Evolutionary conservation across 768 basidiomycete species (phyloP), one percentile per base, ranked within the genome.

Genomic region (Exsudoporus frostii): DNA sequence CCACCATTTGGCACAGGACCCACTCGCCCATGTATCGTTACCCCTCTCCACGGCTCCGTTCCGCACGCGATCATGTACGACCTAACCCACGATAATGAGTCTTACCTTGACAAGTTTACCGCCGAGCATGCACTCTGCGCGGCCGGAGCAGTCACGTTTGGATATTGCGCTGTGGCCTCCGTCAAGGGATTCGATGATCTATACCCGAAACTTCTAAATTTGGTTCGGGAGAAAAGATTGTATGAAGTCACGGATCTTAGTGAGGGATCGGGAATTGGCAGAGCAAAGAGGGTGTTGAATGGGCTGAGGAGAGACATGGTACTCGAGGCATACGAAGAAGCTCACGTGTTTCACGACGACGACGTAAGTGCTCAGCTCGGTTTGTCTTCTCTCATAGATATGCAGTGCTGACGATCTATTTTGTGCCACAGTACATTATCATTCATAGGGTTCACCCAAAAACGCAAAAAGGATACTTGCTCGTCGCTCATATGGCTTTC

Each of bases 131-230:
- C 93, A 0, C 81, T 99, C n/a, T 87, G 92, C 8, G 93, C 92
- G 0, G 97, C 91, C 3, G 92, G 92, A 20, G 76, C 98, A n/a
- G 88, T 90, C 17, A 83, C 95, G 0, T 98, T 98, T 73, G 88
- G 89, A 33, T 84, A 83, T 62, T 90, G 84, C 22, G 97, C 90
- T 5, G 81, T 91, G 51, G 97, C 94, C 2, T 94, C 91, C 15
- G 93, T 94, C 60, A 97, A 98, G 70, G 97, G 96, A 19, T 97
- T 96, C 65, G 97, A 99, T 62, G 97, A 99, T 60, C 71, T 99
- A 20, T 98, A 98, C 66, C 96, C 96, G 4, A 96, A 93, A 67
- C 71, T 96, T n/a, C 71, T 99, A 33, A 82, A 97, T 66, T 76
- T 99, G 45, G 97, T 98, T 10, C 76, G 74, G 14, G 97, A 99